phyloP scores from a whole-genome alignment of 768 basidiomycete species.

The Panaeolus papilionaceus region DNA sequence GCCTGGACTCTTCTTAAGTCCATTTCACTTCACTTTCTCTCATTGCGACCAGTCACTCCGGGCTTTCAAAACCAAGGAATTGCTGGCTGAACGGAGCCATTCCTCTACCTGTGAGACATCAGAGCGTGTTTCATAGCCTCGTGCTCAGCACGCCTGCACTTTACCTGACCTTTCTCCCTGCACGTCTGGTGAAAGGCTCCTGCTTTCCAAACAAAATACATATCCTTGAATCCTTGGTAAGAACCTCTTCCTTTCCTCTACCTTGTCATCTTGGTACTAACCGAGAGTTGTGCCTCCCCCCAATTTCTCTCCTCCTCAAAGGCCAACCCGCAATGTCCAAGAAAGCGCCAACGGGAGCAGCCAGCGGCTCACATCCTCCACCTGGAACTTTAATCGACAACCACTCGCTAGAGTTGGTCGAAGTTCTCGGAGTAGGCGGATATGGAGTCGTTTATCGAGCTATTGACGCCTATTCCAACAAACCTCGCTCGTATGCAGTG shows the following conservation, averaged over 20 bases:
- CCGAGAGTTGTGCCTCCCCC: slow-evolving; percentile 2
- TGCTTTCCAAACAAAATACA: slow-evolving; percentile 3
- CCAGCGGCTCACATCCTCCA: slow-evolving; percentile 44
- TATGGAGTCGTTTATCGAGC: slow-evolving; percentile 97
- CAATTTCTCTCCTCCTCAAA: neutral
- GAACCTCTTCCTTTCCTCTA: slow-evolving; percentile 10
- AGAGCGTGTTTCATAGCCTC: slow-evolving; percentile 15
- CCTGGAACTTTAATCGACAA: slow-evolving; percentile 86
- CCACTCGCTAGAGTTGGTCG: slow-evolving; percentile 80
- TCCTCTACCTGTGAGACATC: slow-evolving; percentile 1
- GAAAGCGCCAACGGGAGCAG: slow-evolving; percentile 5
- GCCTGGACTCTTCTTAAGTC: neutral
- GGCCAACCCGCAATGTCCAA: slow-evolving; percentile 7
- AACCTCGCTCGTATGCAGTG: slow-evolving; percentile 76
- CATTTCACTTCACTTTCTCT: slow-evolving; percentile 1
- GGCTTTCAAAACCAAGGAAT: neutral
- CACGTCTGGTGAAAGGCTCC: slow-evolving; percentile 12
- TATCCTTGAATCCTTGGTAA: neutral
- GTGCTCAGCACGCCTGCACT: slow-evolving; percentile 14
- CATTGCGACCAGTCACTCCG: slow-evolving; percentile 11
- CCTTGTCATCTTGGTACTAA: neutral
- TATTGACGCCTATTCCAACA: slow-evolving; percentile 59
- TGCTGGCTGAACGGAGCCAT: neutral
- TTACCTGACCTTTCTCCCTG: slow-evolving; percentile 7
- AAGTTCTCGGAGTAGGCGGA: slow-evolving; percentile 90